Evolutionary conservation across 192 early-diverging fungal genomes (phyloP).

Genomic region (Podila minutissima): DNA sequence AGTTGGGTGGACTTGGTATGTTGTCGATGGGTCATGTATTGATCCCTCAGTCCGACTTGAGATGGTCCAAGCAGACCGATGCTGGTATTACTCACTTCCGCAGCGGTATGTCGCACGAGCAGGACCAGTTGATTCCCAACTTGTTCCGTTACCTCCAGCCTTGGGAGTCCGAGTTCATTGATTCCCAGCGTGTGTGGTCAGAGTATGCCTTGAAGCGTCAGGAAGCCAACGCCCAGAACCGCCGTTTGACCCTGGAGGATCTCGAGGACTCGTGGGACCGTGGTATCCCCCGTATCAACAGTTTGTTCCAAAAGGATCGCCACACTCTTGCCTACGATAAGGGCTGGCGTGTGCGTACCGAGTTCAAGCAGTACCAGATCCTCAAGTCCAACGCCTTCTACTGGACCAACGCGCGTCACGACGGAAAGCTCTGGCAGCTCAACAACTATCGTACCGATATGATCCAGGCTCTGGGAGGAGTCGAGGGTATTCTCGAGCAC

Average conservation of each 20-base stretch:
- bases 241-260: conserved; percentile 98
- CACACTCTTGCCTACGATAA: conserved; percentile 99
- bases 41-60: conserved; percentile 95
- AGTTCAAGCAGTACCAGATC: conserved; percentile 98
- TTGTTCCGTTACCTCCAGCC: conserved; percentile 98
- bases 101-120: conserved; percentile 97
- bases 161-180: conserved; percentile 99
- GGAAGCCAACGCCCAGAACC: conserved; percentile 96
- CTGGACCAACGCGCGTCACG: conserved; percentile 89
- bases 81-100: conserved; percentile 98
- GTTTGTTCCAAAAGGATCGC: conserved; percentile 98
- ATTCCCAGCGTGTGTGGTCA: conserved; percentile 99
- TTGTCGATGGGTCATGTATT: conserved; percentile 99
- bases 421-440: conserved; percentile 93
- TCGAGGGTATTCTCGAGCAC: conserved; percentile 99
- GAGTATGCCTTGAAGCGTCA: conserved; percentile 98
- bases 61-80: conserved; percentile 98
- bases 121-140: conserved; percentile 97
- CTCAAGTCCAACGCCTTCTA: conserved; percentile 96
- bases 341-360: conserved; percentile 97
- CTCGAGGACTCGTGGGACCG: conserved; percentile 99
- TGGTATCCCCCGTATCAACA: conserved; percentile 98
- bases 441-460: conserved; percentile 99
- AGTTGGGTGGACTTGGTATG: conserved; percentile 98
- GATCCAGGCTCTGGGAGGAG: conserved; percentile 99